Evolutionary conservation across 169 alveolate species (phyloP).

Genomic region (Eimeria zaria): DNA sequence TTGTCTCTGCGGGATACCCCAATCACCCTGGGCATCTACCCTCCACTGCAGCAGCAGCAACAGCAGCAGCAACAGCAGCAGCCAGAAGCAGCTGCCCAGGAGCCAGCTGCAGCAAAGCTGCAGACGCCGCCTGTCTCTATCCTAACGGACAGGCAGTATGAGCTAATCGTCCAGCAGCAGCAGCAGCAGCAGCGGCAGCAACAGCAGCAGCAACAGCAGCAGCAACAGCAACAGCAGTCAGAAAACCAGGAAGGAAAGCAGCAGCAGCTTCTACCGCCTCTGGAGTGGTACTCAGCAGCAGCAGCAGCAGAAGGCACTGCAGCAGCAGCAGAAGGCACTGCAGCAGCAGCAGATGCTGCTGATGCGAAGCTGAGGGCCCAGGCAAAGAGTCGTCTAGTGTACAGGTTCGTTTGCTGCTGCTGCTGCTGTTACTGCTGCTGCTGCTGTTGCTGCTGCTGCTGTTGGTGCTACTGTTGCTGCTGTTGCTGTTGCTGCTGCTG

Average conservation of each 20-base stretch:
- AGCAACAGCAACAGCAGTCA: background rate
- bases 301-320: slow-evolving; percentile 27
- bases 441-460: background rate
- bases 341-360: background rate
- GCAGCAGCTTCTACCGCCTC: background rate
- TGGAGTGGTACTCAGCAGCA: background rate
- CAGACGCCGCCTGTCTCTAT: background rate
- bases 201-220: slow-evolving; percentile 42
- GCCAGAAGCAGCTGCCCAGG: background rate
- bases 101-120: slow-evolving; percentile 12
- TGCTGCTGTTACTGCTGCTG: slow-evolving; percentile 21
- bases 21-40: background rate
- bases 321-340: background rate
- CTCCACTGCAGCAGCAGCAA: background rate
- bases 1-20: slow-evolving; percentile 29
- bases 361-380: background rate
- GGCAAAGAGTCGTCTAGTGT: background rate
- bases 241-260: background rate
- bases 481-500: slow-evolving; percentile 38
- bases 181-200: slow-evolving; percentile 44
- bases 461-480: background rate
- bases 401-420: slow-evolving; percentile 13
- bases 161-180: background rate
- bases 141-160: background rate
- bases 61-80: slow-evolving; percentile 51